Evolutionary conservation across 805 yeast species (phyloP).

Genomic region (Wilhelminamyces savonicus): DNA sequence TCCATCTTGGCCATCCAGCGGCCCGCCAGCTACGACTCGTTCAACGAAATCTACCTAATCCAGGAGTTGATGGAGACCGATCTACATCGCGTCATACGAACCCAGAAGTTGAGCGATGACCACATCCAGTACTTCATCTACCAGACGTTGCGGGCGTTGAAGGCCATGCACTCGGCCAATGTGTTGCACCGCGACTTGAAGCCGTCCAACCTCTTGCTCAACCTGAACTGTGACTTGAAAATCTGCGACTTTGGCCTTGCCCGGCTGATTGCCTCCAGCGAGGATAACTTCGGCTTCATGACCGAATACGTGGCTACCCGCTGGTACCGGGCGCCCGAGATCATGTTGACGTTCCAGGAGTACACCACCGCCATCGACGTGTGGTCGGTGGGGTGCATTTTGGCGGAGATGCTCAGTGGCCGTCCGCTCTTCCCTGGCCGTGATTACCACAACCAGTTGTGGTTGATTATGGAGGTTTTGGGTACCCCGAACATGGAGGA

Average conservation of each 20-base stretch:
- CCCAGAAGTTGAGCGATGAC: constrained; percentile 82
- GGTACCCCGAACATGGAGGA: constrained; percentile 87
- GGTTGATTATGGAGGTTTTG: constrained; percentile 74
- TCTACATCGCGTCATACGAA: constrained; percentile 70
- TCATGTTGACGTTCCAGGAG: constrained; percentile 89
- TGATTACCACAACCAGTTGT: constrained; percentile 87
- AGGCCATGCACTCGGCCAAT: constrained; percentile 89
- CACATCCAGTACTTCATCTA: constrained; percentile 91
- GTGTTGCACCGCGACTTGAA: constrained; percentile 90
- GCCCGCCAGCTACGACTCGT: constrained; percentile 68
- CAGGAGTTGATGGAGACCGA: constrained; percentile 90
- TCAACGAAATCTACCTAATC: constrained; percentile 82
- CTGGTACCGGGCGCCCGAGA: constrained; percentile 97
- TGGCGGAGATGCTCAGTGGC: constrained; percentile 85
- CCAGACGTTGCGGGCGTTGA: constrained; percentile 84
- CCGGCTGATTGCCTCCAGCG: constrained; percentile 52
- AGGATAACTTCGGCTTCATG: constrained; percentile 74
- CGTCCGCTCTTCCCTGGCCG: constrained; percentile 90
- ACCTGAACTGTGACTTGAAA: constrained; percentile 90
- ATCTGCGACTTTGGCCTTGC: constrained; percentile 95
- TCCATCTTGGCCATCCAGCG: constrained; percentile 84
- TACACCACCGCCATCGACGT: constrained; percentile 94
- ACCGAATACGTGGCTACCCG: constrained; percentile 97
- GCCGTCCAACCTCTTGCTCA: constrained; percentile 80
- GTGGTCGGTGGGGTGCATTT: constrained; percentile 95